Base-by-base conservation (phyloP, 2,329 filamentous ascomycete genomes). In the Claviceps maximensis region DNA sequence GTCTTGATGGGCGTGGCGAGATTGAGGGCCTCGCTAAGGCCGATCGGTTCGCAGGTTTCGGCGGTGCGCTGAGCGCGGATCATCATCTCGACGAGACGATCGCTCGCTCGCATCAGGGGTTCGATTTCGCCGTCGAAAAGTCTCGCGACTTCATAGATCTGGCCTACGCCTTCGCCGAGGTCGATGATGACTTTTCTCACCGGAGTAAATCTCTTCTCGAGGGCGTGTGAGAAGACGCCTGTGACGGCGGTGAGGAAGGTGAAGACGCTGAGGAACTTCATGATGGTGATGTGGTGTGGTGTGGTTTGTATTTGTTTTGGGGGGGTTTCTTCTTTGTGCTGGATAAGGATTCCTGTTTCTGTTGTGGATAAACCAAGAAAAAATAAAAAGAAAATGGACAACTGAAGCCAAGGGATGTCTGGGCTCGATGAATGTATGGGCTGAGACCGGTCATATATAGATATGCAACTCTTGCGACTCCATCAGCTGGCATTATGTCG, bases 241-340 rank as follows among this genome's bases (percentile, higher is more conserved):
- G 54, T 40, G 19, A 49, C 5, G 52, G 48, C 51, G 23, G 36
- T 23, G 3, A 55, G 33, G 33, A 52, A 15, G 50, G 50, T 40
- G 50, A 55, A 17, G 19, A 29, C 17, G 21, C 44, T 36, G 27
- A 33, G 19, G 29, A 49, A 17, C 50, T 50, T 55, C 53, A 55
- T 55, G 44, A 17, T 36, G n/a, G 21, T 23, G 17, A 33, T 7
- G 17, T n/a, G n/a, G n/a, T n/a, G n/a, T n/a, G 19, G n/a, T 27
- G n/a, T n/a, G 33, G 7, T 46, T 4, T 23, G 5, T 46, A 7
- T 10, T n/a, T n/a, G 29, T 27, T 41, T 19, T 7, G 15, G 6
- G 15, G 15, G 6, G 15, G 15, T 40, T 17, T 40, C 9, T n/a
- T 12, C 15, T 19, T 40, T 51, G 40, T 33, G 3, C 13, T 36